Evolutionary conservation across 257 asterid genomes (phyloP).

Genomic region (Lycium barbarum): DNA sequence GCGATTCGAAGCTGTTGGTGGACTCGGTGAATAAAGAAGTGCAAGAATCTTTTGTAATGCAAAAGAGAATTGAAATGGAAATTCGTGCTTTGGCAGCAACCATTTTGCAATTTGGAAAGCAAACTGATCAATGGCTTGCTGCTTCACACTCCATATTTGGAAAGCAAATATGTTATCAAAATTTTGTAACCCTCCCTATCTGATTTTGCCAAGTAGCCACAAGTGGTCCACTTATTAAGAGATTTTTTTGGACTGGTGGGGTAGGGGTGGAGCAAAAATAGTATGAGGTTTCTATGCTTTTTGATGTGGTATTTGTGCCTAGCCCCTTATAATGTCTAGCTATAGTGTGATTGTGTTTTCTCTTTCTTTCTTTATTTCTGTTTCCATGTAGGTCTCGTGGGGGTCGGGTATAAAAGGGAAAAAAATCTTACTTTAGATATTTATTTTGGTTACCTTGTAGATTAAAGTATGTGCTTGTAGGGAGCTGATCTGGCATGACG

Average conservation of each 20-base stretch:
- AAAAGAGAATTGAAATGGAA: constrained; percentile 85
- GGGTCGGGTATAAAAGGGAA: neutral
- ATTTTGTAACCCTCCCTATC: neutral
- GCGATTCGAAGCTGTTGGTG: constrained; percentile 71
- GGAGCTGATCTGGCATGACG: constrained; percentile 9
- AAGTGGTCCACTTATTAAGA: neutral
- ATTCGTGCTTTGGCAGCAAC: constrained; percentile 65
- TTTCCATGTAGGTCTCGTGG: neutral
- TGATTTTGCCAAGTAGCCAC: neutral
- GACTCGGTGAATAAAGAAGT: constrained; percentile 78
- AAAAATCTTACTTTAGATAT: neutral
- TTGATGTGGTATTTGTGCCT: neutral
- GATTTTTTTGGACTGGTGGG: neutral
- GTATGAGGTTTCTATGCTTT: neutral
- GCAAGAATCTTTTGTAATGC: constrained; percentile 72
- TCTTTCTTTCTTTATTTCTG: neutral
- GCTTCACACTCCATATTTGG: constrained; percentile 83
- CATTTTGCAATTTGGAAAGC: constrained; percentile 67
- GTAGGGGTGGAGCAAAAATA: neutral
- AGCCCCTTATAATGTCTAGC: neutral
- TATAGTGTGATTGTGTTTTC: neutral
- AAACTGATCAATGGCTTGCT: constrained; percentile 90
- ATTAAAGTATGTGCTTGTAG: constrained; percentile 22
- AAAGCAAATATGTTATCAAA: neutral
- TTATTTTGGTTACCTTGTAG: neutral